Percentiles rank a stretch among this genome's conserved stretches.
Conservation (phyloP, 202 grass and related monocot species). For the Schoenoplectus triqueter region DNA sequence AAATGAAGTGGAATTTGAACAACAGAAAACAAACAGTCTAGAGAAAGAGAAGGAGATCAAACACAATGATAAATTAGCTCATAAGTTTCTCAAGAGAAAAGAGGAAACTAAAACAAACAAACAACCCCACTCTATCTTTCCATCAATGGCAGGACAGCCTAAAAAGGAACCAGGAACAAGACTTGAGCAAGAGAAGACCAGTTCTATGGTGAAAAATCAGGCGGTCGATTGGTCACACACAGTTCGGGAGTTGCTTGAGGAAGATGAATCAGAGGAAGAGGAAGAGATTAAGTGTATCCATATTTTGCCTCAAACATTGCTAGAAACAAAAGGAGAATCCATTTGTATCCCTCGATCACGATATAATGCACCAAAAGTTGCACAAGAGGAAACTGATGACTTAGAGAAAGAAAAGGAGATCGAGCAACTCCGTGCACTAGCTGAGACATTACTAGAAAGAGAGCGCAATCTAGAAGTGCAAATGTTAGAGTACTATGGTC, state of each 20-base stretch:
- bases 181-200: constrained; percentile 15
- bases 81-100: constrained; percentile 54
- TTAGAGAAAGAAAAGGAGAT: constrained; percentile 47
- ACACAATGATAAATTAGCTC: constrained; percentile 44
- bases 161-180: constrained; percentile 22
- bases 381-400: constrained; percentile 5
- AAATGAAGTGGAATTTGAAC: constrained; percentile 2
- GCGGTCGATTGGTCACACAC: constrained; percentile 39
- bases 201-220: constrained; percentile 18
- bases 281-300: constrained; percentile 5
- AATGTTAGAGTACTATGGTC: constrained; percentile 60
- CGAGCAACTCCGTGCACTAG: constrained; percentile 47
- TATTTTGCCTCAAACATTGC: not conserved
- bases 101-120: constrained; percentile 11
- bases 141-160: not conserved
- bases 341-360: not conserved
- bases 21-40: not conserved
- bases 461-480: constrained; percentile 62
- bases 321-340: constrained; percentile 29
- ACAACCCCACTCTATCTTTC: not conserved
- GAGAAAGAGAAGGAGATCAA: constrained; percentile 38
- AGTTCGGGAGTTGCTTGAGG: constrained; percentile 59
- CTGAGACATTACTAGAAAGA: constrained; percentile 58
- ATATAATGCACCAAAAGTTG: not conserved
- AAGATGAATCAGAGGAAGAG: constrained; percentile 29